phyloP scores from a whole-genome alignment of 2,329 filamentous ascomycete species.

The Beauveria brongniartii region DNA sequence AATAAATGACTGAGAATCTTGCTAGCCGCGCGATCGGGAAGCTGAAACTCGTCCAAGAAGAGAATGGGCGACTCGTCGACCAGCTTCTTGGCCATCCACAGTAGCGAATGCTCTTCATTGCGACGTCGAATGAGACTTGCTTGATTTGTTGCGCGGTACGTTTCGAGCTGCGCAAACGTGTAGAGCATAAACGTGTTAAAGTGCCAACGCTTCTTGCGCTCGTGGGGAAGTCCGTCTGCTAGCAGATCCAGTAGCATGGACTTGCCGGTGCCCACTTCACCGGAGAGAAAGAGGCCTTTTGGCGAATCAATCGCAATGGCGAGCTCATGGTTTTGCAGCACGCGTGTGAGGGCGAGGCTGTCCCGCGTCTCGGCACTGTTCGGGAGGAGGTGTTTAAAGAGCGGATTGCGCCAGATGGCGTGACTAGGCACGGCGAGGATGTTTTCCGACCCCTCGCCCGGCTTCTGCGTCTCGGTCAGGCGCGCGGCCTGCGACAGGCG shows the following conservation, averaged over 20 bases:
- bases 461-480: constrained; percentile 27
- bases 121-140: constrained; percentile 14
- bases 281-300: constrained; percentile 66
- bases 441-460: constrained; percentile 22
- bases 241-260: constrained; percentile 78
- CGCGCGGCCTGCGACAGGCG: constrained; percentile 53
- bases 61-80: constrained; percentile 67
- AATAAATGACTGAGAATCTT: constrained; percentile 76
- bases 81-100: constrained; percentile 69
- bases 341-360: constrained; percentile 56
- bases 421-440: constrained; percentile 43
- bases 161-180: constrained; percentile 62
- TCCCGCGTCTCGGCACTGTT: constrained; percentile 44
- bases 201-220: constrained; percentile 68
- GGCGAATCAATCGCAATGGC: constrained; percentile 66
- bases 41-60: constrained; percentile 77
- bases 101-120: constrained; percentile 52
- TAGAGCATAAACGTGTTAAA: constrained; percentile 85
- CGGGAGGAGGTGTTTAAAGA: constrained; percentile 52
- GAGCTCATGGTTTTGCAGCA: constrained; percentile 62
- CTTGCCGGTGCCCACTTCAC: constrained; percentile 77
- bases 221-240: constrained; percentile 67
- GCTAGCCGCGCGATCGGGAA: constrained; percentile 68
- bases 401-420: constrained; percentile 49
- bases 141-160: constrained; percentile 39